Base-by-base conservation (phyloP, 192 early-diverging fungal genomes). In the Gaertneriomyces sp. region DNA sequence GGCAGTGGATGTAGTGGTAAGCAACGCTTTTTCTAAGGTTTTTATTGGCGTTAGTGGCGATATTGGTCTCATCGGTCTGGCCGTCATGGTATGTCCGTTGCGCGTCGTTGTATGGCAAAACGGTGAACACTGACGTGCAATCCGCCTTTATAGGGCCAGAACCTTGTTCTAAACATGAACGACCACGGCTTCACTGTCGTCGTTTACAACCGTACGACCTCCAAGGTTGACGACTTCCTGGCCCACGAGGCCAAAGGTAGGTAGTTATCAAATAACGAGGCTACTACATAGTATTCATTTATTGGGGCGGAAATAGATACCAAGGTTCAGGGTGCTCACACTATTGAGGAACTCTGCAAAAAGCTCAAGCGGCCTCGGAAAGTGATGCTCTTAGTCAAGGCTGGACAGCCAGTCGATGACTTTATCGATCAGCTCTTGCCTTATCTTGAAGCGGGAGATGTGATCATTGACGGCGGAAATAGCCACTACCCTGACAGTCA, bases 401-500 rank as follows among this genome's bases (percentile, higher is more conserved):
- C 96, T 60, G 96, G 96, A 45, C 56, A 64, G 25, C 88, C 96
- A 60, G 94, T 98, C 57, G 96, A 98, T 76, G 85, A 88, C 77
- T 98, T 98, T 66, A 98, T 98, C 62, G 89, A 85, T 38, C 89
- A 90, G 71, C 76, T 95, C 64, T 71, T 95, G 38, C 93, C 93
- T 47, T 83, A 87, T 79, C 85, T 98, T 58, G 92, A 95, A 75
- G 59, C 84, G 69, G 81, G 79, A 7, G 96, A 98, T 75, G 94
- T 98, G 71, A 91, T 98, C 71, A 96, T 98, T 71, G 96, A 98
- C 74, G 96, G 96, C 71, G 96, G 96, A 63, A 98, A 98, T 88
- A 96, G 93, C 53, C 94, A 98, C 88, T 98, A 90, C 84, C 93
- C 93, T 57, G 96, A 98, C 74, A 88, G 90, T 62, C 90, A 94